Percentiles rank a stretch among this genome's conserved stretches.
phyloP scores from a whole-genome alignment of 2,329 filamentous ascomycete species.

The Scedosporium aurantiacum region DNA sequence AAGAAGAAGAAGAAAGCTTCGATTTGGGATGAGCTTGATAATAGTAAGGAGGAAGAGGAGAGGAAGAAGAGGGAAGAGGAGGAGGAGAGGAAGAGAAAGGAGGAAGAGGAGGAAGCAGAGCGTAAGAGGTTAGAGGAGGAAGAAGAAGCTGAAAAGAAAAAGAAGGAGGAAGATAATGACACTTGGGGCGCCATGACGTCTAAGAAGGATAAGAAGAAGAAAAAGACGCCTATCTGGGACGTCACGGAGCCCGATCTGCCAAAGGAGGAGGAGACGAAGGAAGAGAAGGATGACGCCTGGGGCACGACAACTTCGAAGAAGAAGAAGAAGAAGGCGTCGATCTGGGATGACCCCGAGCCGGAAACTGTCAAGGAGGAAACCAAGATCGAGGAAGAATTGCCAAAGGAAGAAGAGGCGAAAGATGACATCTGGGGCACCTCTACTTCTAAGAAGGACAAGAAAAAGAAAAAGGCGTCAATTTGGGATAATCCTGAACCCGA shows the following conservation, averaged over 20 bases:
- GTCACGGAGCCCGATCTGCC: neutral
- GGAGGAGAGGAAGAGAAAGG: neutral
- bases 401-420: slow-evolving; percentile 8
- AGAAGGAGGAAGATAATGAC: slow-evolving; percentile 6
- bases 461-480: slow-evolving; percentile 14
- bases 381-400: slow-evolving; percentile 2
- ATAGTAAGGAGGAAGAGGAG: neutral
- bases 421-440: slow-evolving; percentile 18
- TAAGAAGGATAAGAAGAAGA: slow-evolving; percentile 18
- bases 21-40: neutral
- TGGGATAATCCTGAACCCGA: neutral
- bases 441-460: slow-evolving; percentile 19
- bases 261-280: slow-evolving; percentile 8
- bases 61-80: slow-evolving; percentile 7
- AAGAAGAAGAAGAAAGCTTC: slow-evolving; percentile 16
- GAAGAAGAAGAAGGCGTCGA: slow-evolving; percentile 15
- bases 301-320: slow-evolving; percentile 18
- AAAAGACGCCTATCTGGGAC: slow-evolving; percentile 1
- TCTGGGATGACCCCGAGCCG: neutral
- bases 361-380: slow-evolving; percentile 1
- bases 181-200: slow-evolving; percentile 18
- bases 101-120: neutral
- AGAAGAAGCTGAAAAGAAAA: slow-evolving; percentile 4
- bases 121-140: neutral
- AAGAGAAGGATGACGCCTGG: slow-evolving; percentile 11